These are phyloP conservation scores for Macroventuria anomochaeta DNA, from an alignment of 2,329 filamentous ascomycete genomes.

Conservation along the genomic window DNA sequence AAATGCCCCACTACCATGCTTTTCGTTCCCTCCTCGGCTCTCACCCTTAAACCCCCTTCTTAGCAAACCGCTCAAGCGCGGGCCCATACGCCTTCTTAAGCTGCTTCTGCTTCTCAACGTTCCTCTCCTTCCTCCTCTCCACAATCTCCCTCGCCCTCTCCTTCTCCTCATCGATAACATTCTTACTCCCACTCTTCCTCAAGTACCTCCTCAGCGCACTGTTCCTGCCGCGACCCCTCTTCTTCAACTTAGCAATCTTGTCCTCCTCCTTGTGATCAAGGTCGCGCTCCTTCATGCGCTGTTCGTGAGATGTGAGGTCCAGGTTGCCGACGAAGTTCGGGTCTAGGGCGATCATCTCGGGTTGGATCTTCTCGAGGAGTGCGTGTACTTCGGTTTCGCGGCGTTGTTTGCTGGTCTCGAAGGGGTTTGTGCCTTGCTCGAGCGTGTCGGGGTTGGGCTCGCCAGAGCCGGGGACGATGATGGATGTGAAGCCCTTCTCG, in stretches of 20 bases:
- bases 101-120: conserved; percentile 48
- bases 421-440: conserved; percentile 80
- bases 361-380: conserved; percentile 91
- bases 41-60: conserved; percentile 57
- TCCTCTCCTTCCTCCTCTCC: conserved; percentile 69
- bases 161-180: conserved; percentile 95
- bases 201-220: conserved; percentile 86
- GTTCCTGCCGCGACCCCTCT: conserved; percentile 87
- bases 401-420: conserved; percentile 89
- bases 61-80: conserved; percentile 83
- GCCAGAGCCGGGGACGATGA: conserved; percentile 92
- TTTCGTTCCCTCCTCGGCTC: background rate
- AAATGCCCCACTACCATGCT: conserved; percentile 15
- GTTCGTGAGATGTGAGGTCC: conserved; percentile 79
- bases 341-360: conserved; percentile 95
- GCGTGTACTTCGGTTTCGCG: conserved; percentile 90
- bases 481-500: conserved; percentile 82
- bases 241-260: conserved; percentile 67
- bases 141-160: conserved; percentile 84
- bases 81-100: conserved; percentile 81
- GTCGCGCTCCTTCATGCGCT: conserved; percentile 77
- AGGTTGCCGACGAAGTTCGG: conserved; percentile 90
- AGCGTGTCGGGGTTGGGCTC: conserved; percentile 96
- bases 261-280: conserved; percentile 74
- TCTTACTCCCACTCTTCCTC: conserved; percentile 89